Conservation (phyloP, 2,329 filamentous ascomycete genomes). For the Stylonectria norvegica region DNA sequence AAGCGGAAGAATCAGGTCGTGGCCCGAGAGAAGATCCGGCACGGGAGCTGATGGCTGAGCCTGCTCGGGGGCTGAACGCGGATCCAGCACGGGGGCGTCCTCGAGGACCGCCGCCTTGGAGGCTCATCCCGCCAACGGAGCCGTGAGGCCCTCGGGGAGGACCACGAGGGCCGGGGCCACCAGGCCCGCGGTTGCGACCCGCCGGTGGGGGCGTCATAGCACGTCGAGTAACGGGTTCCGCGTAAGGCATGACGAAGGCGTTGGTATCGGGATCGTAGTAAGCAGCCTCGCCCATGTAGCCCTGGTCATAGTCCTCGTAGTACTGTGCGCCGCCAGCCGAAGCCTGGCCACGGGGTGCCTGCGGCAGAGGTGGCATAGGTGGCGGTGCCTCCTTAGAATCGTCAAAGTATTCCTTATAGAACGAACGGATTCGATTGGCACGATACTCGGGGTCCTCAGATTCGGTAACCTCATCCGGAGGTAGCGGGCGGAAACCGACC, state of each 20-base stretch:
- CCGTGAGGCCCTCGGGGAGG: slow-evolving; percentile 43
- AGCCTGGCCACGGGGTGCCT: slow-evolving; percentile 7
- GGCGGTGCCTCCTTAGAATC: slow-evolving; percentile 60
- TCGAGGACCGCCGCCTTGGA: slow-evolving; percentile 44
- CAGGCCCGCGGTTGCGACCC: slow-evolving; percentile 41
- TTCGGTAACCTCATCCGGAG: slow-evolving; percentile 73
- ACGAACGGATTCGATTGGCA: slow-evolving; percentile 94
- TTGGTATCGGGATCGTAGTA: slow-evolving; percentile 66
- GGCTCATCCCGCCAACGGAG: slow-evolving; percentile 48
- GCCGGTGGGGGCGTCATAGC: slow-evolving; percentile 92
- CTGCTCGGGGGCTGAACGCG: slow-evolving; percentile 9
- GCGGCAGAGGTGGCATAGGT: slow-evolving; percentile 36
- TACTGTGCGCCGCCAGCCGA: slow-evolving; percentile 42
- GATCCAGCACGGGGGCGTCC: slow-evolving; percentile 56
- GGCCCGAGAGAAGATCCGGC: slow-evolving; percentile 43
- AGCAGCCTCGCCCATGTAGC: slow-evolving; percentile 64
- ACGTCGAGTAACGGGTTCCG: slow-evolving; percentile 79
- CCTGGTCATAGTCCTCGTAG: slow-evolving; percentile 72
- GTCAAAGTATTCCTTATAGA: slow-evolving; percentile 99
- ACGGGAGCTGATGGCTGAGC: slow-evolving; percentile 15
- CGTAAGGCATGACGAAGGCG: slow-evolving; percentile 76
- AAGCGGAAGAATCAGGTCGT: slow-evolving; percentile 64
- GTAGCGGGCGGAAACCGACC: slow-evolving; percentile 76
- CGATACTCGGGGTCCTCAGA: slow-evolving; percentile 89
- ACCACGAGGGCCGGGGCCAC: slow-evolving; percentile 22